Percentiles rank a stretch among this genome's conserved stretches.
These are phyloP conservation scores for Phytophthora capsici DNA, from an alignment of 352 stramenopile species.

Conservation along the genomic window DNA sequence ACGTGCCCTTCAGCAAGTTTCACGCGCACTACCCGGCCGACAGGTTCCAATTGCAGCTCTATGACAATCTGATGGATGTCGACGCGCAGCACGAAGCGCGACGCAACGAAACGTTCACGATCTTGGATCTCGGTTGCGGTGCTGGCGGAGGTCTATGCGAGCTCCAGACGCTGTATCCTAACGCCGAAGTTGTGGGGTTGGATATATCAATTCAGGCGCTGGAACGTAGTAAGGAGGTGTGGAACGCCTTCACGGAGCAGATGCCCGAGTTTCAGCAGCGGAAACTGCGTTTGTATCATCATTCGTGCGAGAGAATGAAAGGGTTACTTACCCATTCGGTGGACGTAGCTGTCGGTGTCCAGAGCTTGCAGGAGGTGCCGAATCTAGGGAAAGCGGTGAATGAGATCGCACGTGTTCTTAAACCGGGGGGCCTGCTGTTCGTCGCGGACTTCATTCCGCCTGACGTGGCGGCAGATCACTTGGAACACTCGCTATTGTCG, in stretches of 20 bases:
- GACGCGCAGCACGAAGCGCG: slow-evolving; percentile 34
- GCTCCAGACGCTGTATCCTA: slow-evolving; percentile 62
- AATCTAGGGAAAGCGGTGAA: slow-evolving; percentile 48
- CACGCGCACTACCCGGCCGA: slow-evolving; percentile 44
- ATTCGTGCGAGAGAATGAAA: slow-evolving; percentile 72
- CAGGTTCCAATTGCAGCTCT: slow-evolving; percentile 62
- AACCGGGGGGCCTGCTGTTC: slow-evolving; percentile 63
- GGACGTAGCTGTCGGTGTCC: slow-evolving; percentile 59
- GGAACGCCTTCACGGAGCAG: slow-evolving; percentile 55
- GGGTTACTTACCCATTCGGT: slow-evolving; percentile 57
- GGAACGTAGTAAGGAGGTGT: slow-evolving; percentile 68
- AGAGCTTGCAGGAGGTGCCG: slow-evolving; percentile 74
- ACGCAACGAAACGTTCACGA: slow-evolving; percentile 39
- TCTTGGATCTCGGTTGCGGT: slow-evolving; percentile 72
- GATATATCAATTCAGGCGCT: slow-evolving; percentile 74
- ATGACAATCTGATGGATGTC: slow-evolving; percentile 57
- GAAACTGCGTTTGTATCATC: slow-evolving; percentile 64
- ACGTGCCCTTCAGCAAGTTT: slow-evolving; percentile 32
- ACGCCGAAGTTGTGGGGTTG: slow-evolving; percentile 55
- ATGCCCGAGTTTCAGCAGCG: slow-evolving; percentile 40
- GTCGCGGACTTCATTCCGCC: slow-evolving; percentile 75
- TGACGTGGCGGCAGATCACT: slow-evolving; percentile 40
- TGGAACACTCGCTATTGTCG: slow-evolving; percentile 49
- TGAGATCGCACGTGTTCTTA: slow-evolving; percentile 68
- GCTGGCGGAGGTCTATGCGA: slow-evolving; percentile 69